Evolutionary conservation across 108 stramenopile genomes (phyloP), one percentile per base, ranked within the genome.

Genomic region (Epithemia pelagica): DNA sequence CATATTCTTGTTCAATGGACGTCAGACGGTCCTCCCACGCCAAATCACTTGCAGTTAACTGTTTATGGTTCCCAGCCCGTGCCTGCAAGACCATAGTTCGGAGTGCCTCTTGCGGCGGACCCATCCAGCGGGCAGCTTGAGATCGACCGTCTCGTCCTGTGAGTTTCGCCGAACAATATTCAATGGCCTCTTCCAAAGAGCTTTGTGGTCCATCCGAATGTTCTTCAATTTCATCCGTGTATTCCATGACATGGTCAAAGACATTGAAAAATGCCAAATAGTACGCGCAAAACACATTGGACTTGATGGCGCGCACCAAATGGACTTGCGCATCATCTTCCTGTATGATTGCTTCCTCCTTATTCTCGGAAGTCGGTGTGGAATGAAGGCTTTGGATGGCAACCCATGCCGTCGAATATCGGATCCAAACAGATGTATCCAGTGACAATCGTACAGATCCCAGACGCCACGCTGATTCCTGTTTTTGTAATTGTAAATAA

Each of bases 131-230:
- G 15, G 37, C 37, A 10, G 88, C 91, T 25, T 91, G 90, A 8
- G 87, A 90, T 10, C 15, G 15, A 67, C 81, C 66, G 46, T 82
- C 82, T 54, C 79, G 78, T 26, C 74, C 72, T 32, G 82, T 78
- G 15, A 15, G 37, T 5, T 5, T 46, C 10, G 37, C 10, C 37
- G 37, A 46, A 57, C 83, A 85, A 69, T 92, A 92, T 70, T 95
- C 94, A 69, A 95, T 88, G 25, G 87, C 89, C 73, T 85, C 80
- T 64, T 88, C 88, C 65, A 95, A 69, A 25, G 86, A 64, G 24
- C 62, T 72, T 61, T 62, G 62, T n/a, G 75, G 71, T n/a, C 71
- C 79, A 53, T 73, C 68, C n/a, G 73, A 74, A 8, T 77, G 75
- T 62, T 88, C 91, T 64, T 88, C 88, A 32, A 92, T 73, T 61